Conservation (phyloP, 345 rosid genomes). For the Citrus sinensis region DNA sequence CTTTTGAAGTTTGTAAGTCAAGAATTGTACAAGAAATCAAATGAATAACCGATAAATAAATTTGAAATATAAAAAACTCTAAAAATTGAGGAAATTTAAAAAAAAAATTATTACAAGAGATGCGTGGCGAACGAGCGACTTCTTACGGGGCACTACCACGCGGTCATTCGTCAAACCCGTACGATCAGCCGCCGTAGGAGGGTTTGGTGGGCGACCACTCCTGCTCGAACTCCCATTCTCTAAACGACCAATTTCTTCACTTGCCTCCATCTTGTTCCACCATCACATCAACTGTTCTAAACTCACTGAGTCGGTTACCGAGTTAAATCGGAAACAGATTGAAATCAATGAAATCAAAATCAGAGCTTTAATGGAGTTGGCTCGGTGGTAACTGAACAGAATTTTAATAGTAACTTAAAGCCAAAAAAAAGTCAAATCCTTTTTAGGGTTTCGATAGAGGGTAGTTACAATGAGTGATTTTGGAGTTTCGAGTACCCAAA, state of each 20-base stretch:
- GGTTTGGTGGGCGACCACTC: constrained; percentile 71
- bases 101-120: constrained; percentile 51
- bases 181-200: constrained; percentile 30
- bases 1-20: not conserved
- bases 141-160: constrained; percentile 38
- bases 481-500: too few relatives aligned
- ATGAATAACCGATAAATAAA: not conserved
- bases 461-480: not conserved
- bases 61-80: not conserved
- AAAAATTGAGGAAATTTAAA: not conserved
- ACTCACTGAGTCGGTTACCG: constrained; percentile 4
- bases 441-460: constrained; percentile 1
- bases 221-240: constrained; percentile 57
- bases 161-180: constrained; percentile 32
- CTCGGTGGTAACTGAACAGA: constrained; percentile 3
- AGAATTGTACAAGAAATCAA: not conserved
- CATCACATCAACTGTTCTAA: constrained; percentile 25
- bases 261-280: constrained; percentile 56
- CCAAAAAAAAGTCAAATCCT: not conserved
- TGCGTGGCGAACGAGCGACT: constrained; percentile 63
- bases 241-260: constrained; percentile 34
- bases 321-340: constrained; percentile 13
- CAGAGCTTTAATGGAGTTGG: not conserved
- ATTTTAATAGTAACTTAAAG: not conserved
- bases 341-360: not conserved